Conservation (phyloP, 2,329 filamentous ascomycete genomes). For the Arachnomyces sp. region DNA sequence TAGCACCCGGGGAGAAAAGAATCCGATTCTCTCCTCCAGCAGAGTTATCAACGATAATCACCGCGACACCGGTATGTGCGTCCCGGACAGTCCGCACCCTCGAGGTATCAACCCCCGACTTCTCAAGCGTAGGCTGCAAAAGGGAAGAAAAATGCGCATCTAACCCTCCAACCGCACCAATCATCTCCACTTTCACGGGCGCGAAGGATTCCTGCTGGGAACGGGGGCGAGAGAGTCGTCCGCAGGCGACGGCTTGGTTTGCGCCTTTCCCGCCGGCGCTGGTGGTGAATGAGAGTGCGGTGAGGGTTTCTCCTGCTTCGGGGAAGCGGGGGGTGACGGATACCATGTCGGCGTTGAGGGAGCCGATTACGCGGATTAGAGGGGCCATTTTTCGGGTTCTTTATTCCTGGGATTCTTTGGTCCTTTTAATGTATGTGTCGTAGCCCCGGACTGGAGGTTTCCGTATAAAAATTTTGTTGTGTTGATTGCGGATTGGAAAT, state of each 20-base stretch:
- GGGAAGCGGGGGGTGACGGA: constrained; percentile 80
- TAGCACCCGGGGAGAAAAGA: constrained; percentile 63
- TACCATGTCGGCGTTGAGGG: constrained; percentile 89
- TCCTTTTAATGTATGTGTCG: too few relatives aligned
- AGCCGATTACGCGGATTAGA: constrained; percentile 75
- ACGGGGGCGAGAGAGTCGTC: constrained; percentile 61
- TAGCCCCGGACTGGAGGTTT: too few relatives aligned
- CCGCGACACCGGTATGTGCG: constrained; percentile 59
- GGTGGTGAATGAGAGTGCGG: constrained; percentile 65
- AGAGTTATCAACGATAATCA: constrained; percentile 66
- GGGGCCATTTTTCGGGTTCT: constrained; percentile 27
- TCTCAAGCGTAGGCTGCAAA: constrained; percentile 50
- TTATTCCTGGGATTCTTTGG: too few relatives aligned
- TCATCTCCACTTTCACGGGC: constrained; percentile 53
- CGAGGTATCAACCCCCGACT: constrained; percentile 54
- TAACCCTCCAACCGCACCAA: constrained; percentile 58
- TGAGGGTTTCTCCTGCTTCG: constrained; percentile 76
- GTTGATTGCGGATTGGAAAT: too few relatives aligned
- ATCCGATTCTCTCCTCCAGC: constrained; percentile 67
- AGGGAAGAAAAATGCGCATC: constrained; percentile 56
- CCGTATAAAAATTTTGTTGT: too few relatives aligned
- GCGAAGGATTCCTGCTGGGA: constrained; percentile 12
- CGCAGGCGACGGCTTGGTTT: constrained; percentile 87
- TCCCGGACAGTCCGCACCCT: constrained; percentile 41
- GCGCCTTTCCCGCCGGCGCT: constrained; percentile 89